phyloP scores from a whole-genome alignment of 2,329 filamentous ascomycete species.

The Magnaporthales sp. region DNA sequence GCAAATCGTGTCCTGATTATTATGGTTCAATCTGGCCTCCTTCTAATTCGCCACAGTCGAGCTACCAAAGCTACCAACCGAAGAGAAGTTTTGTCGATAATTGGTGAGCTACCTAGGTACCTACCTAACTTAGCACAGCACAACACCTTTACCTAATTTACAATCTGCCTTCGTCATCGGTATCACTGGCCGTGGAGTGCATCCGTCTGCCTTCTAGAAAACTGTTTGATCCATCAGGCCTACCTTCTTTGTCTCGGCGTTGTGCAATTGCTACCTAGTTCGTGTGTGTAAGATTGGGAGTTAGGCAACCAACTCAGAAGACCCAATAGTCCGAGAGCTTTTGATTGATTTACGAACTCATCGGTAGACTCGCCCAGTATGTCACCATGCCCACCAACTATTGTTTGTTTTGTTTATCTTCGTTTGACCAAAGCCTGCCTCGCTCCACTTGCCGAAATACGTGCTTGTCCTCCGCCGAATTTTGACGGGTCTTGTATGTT shows the following conservation, averaged over 20 bases:
- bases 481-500: not conserved
- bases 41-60: not conserved
- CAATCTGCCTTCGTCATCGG: not conserved
- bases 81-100: not conserved
- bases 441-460: not conserved
- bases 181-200: not conserved
- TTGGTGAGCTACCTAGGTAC: not conserved
- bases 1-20: not conserved
- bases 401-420: not conserved
- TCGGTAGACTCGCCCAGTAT: not conserved
- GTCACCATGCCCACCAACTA: not conserved
- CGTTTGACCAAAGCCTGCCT: not conserved
- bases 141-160: not conserved
- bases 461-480: not conserved
- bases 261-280: not conserved
- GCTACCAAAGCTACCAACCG: not conserved
- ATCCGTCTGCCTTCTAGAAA: not conserved
- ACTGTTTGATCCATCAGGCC: not conserved
- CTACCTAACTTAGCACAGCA: not conserved
- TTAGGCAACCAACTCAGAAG: not conserved
- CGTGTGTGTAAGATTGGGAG: not conserved
- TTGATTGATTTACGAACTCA: not conserved
- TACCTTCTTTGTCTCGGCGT: not conserved
- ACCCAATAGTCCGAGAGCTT: not conserved
- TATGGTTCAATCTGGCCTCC: not conserved